Evolutionary conservation across 768 basidiomycete species (phyloP).

Genomic region (Suillus discolor): DNA sequence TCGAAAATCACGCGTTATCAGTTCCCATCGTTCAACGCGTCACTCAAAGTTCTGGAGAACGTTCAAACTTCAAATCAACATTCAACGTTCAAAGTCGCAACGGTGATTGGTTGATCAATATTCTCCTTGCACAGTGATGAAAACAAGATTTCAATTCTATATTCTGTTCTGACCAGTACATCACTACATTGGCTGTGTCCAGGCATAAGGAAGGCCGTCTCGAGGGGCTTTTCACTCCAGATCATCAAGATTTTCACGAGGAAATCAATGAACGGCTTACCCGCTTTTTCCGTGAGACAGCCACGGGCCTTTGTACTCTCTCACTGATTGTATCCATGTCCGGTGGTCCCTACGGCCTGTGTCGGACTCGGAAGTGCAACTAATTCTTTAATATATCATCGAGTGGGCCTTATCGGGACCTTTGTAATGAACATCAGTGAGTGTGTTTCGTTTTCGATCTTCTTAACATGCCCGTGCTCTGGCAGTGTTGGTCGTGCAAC

Average conservation of each 20-base stretch:
- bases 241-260: neutral
- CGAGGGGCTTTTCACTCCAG: neutral
- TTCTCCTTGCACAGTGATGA: neutral
- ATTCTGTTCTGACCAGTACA: neutral
- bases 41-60: no score
- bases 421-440: slow-evolving; percentile 4
- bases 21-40: neutral
- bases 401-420: slow-evolving; percentile 1
- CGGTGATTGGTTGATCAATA: neutral
- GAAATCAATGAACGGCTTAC: slow-evolving; percentile 2
- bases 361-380: neutral
- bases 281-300: neutral
- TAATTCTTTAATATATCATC: no score
- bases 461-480: neutral
- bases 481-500: slow-evolving; percentile 14
- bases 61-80: no score
- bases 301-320: neutral
- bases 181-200: neutral
- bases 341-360: slow-evolving; percentile 5
- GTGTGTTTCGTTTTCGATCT: neutral
- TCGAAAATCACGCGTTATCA: neutral
- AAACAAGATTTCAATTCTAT: neutral
- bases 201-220: neutral
- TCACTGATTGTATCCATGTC: neutral
- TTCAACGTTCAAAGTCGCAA: no score